These are phyloP conservation scores for Raphanus sativus DNA, from an alignment of 345 rosid genomes.

Conservation along the genomic window DNA sequence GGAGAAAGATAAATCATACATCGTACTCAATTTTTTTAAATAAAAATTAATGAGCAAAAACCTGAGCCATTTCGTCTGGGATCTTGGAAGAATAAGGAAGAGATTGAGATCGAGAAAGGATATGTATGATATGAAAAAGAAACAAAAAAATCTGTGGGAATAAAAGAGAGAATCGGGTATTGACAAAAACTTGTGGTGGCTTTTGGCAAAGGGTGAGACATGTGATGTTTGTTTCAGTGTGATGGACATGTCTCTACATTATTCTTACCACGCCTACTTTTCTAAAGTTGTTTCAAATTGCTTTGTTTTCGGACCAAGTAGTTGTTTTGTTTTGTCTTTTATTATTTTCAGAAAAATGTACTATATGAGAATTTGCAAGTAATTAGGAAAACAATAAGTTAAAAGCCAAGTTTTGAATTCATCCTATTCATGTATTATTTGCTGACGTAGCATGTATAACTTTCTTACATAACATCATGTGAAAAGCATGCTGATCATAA, in stretches of 20 bases:
- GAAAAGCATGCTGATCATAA: not conserved
- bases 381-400: not conserved
- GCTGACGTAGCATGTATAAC: not conserved
- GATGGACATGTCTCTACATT: slow-evolving; percentile 28
- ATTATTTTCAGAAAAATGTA: not conserved
- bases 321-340: slow-evolving; percentile 26
- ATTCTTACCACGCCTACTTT: slow-evolving; percentile 23
- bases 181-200: slow-evolving; percentile 29
- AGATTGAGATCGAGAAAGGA: slow-evolving; percentile 29
- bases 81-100: slow-evolving; percentile 18
- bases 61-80: slow-evolving; percentile 60
- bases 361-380: not conserved
- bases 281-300: slow-evolving; percentile 11
- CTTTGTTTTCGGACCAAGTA: slow-evolving; percentile 27
- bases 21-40: not conserved
- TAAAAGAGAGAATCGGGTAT: slow-evolving; percentile 3
- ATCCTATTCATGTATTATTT: not conserved
- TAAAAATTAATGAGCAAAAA: slow-evolving; percentile 16
- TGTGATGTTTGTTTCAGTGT: slow-evolving; percentile 22
- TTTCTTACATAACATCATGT: not conserved
- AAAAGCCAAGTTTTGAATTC: not conserved
- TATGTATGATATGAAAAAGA: not conserved
- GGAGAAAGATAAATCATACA: slow-evolving; percentile 8
- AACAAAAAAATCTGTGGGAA: not conserved
- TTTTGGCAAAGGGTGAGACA: slow-evolving; percentile 29